phyloP scores from a whole-genome alignment of 495 filamentous ascomycete species.

The Talaromyces trachyspermus region DNA sequence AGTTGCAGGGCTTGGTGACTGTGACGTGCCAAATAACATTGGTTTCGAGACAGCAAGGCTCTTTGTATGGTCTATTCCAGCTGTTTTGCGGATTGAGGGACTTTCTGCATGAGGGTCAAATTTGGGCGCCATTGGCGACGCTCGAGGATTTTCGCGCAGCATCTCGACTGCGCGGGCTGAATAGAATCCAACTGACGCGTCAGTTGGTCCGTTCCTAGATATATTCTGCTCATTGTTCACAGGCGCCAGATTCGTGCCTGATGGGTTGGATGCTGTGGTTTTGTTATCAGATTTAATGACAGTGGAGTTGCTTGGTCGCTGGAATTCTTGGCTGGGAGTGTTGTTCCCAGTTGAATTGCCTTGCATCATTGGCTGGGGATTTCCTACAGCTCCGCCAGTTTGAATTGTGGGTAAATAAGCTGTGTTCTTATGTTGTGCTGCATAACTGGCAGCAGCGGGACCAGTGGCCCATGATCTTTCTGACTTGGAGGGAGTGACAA shows the following conservation, averaged over 20 bases:
- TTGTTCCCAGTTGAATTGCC: background rate
- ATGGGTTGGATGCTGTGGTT: background rate
- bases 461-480: slow-evolving; percentile 25
- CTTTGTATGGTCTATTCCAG: slow-evolving; percentile 75
- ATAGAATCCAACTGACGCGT: slow-evolving; percentile 58
- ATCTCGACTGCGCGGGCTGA: slow-evolving; percentile 62
- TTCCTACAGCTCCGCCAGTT: background rate
- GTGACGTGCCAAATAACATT: slow-evolving; percentile 24
- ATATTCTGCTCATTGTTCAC: background rate
- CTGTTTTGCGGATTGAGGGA: slow-evolving; percentile 81
- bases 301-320: background rate
- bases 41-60: slow-evolving; percentile 55
- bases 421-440: background rate
- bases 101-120: slow-evolving; percentile 83
- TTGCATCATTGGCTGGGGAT: background rate
- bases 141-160: slow-evolving; percentile 38
- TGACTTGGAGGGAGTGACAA: slow-evolving; percentile 38
- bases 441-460: slow-evolving; percentile 7
- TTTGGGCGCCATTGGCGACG: slow-evolving; percentile 37
- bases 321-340: slow-evolving; percentile 1
- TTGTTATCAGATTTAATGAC: too few relatives aligned
- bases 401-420: background rate
- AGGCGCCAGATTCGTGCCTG: background rate
- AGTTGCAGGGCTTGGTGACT: slow-evolving; percentile 18
- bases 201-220: slow-evolving; percentile 10